Percentiles rank a stretch among this genome's conserved stretches.
phyloP scores from a whole-genome alignment of 2,329 filamentous ascomycete genomes.

The Colletotrichum spaethianum region DNA sequence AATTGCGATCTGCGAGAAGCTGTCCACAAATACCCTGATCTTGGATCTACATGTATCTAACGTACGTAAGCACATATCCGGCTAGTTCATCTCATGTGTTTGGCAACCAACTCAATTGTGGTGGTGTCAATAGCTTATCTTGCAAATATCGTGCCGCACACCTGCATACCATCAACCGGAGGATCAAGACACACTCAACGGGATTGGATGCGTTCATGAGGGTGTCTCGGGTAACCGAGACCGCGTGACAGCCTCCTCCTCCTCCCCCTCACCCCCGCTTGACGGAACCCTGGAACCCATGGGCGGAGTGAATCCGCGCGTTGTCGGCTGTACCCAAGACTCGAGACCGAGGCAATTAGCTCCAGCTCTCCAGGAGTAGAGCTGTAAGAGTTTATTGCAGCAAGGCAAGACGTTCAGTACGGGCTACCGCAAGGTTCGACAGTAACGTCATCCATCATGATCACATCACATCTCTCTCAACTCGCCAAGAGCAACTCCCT shows the following conservation, averaged over 20 bases:
- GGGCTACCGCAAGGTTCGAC: no score
- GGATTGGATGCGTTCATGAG: conserved; percentile 21
- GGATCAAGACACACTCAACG: neutral
- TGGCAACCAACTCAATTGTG: neutral
- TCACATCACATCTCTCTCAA: neutral
- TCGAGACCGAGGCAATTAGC: neutral
- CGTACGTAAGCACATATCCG: neutral
- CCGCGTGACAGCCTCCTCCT: conserved; percentile 12
- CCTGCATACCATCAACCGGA: conserved; percentile 5
- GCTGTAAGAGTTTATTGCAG: neutral
- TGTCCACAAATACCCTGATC: neutral
- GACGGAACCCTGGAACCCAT: conserved; percentile 10
- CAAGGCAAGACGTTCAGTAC: neutral
- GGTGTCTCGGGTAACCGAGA: conserved; percentile 36
- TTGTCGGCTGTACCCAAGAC: neutral
- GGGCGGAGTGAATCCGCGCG: neutral
- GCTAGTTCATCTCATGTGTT: neutral
- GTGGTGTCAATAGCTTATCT: conserved; percentile 24
- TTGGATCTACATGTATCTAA: neutral
- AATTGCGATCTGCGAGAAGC: neutral
- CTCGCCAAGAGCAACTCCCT: neutral
- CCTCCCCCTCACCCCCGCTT: neutral
- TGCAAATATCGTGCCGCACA: conserved; percentile 24
- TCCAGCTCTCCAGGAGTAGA: neutral
- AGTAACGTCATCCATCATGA: neutral